Percentiles rank a stretch among this genome's conserved stretches.
These are phyloP conservation scores for Aschersonia sp. DNA, from an alignment of 2,329 filamentous ascomycete genomes.

Conservation along the genomic window DNA sequence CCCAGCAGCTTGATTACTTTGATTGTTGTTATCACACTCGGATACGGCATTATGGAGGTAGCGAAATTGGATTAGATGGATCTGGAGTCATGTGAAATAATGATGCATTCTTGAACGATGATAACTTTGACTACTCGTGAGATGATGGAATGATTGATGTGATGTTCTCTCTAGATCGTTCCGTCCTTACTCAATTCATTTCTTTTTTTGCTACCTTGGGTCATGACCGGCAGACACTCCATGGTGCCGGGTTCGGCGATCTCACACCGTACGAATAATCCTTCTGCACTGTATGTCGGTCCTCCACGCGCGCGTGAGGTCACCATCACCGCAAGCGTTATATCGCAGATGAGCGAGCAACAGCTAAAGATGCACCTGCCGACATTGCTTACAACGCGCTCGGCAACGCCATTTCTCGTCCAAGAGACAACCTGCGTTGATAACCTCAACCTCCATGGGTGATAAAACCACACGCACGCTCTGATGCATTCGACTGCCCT, in stretches of 20 bases:
- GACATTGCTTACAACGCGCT: background rate
- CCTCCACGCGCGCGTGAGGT: background rate
- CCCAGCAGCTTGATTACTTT: constrained; percentile 75
- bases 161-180: too few species aligned
- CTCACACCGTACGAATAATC: too few species aligned
- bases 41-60: constrained; percentile 78
- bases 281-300: constrained; percentile 8
- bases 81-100: background rate
- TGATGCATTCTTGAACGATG: too few species aligned
- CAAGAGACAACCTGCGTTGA: too few species aligned
- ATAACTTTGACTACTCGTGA: too few species aligned
- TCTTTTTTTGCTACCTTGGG: too few species aligned
- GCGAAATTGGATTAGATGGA: constrained; percentile 38
- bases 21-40: constrained; percentile 69
- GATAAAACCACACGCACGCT: background rate
- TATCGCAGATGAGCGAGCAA: background rate
- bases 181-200: too few species aligned
- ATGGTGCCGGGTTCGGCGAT: too few species aligned
- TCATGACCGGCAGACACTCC: too few species aligned
- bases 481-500: constrained; percentile 9
- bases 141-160: too few species aligned
- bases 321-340: too few species aligned
- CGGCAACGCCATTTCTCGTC: too few species aligned
- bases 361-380: background rate
- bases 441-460: background rate